Evolutionary conservation across 768 basidiomycete species (phyloP), one percentile per base, ranked within the genome.

Genomic region (Coprinopsis sp.): DNA sequence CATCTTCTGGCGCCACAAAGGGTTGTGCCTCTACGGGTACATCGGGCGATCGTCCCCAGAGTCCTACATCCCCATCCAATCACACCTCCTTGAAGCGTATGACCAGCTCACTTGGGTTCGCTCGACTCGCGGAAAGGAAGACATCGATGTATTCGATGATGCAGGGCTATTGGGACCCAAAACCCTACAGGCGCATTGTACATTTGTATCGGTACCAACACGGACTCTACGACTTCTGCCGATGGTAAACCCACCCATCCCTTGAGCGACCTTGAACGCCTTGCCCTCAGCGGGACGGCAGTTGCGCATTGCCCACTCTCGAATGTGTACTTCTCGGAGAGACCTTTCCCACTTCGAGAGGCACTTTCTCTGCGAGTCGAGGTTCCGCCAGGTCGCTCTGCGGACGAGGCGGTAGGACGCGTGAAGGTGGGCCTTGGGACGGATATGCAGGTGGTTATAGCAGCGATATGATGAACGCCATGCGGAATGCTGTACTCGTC

Each of bases 301-400:
- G 70, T 94, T 18, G 88, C 91, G 0, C 89, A 91, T 55, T 95
- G 92, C 62, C 92, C 92, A 0, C 70, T 95, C 11, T 92, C 91
- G 0, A 94, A 95, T 58, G 74, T 78, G 2, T 95, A 94, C 64
- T 91, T 94, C 63, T 91, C 88, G 0, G 74, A 79, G 11, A 68
- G 76, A 44, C 78, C 82, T 1, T 84, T 90, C 57, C 76, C 72
- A 2, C 66, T 87, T 27, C 78, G 82, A 25, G 87, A 91, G 61
- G 87, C 88, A 3, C 67, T 92, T 27, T 12, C 8, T 19, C 18
- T 6, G 23, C 21, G 16, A 4, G 38, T 39, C n/a, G 10, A 31
- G n/a, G 30, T 31, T 31, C 10, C 8, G 8, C 30, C 30, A 8
- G 30, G 10, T 31, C 30, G 10, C 30, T 8, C 8, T 31, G n/a